Evolutionary conservation across 1,284 basidiomycete genomes (phyloP).

Genomic region (Microbotryum silenes-acaulis): DNA sequence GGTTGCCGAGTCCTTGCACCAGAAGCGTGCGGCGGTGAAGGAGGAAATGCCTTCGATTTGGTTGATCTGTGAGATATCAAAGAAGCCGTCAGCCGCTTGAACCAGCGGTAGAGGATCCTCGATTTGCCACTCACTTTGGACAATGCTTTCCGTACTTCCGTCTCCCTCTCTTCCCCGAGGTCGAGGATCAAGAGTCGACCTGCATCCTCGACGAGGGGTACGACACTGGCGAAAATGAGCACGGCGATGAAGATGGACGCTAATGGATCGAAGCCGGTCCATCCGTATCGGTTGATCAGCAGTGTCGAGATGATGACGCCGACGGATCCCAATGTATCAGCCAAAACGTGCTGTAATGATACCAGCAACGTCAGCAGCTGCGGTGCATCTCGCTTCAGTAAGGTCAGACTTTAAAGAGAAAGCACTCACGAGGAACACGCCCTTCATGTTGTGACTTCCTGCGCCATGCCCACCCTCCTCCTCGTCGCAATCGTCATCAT

Average conservation of each 20-base stretch:
- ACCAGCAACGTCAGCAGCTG: neutral
- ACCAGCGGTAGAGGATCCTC: neutral
- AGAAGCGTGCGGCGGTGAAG: conserved; percentile 77
- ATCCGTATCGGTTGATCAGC: conserved; percentile 93
- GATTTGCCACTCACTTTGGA: conserved; percentile 54
- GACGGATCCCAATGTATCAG: conserved; percentile 64
- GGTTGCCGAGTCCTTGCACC: conserved; percentile 84
- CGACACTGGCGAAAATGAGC: conserved; percentile 87
- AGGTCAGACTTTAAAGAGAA: neutral
- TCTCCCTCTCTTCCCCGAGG: conserved; percentile 59
- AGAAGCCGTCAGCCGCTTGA: neutral
- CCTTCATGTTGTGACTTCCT: conserved; percentile 97
- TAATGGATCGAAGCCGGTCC: conserved; percentile 98
- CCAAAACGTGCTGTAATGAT: conserved; percentile 43
- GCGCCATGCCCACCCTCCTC: conserved; percentile 43
- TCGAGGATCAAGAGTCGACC: conserved; percentile 83
- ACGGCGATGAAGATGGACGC: conserved; percentile 94
- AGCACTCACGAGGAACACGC: conserved; percentile 79
- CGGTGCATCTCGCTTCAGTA: too few species aligned
- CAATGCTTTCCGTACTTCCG: conserved; percentile 62
- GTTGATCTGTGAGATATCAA: conserved; percentile 45
- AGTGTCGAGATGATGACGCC: conserved; percentile 98
- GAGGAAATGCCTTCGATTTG: conserved; percentile 68
- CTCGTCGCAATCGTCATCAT: conserved; percentile 46
- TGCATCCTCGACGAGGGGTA: conserved; percentile 89